Conservation (phyloP, 2,329 filamentous ascomycete genomes). For the Eurotiales sp. region DNA sequence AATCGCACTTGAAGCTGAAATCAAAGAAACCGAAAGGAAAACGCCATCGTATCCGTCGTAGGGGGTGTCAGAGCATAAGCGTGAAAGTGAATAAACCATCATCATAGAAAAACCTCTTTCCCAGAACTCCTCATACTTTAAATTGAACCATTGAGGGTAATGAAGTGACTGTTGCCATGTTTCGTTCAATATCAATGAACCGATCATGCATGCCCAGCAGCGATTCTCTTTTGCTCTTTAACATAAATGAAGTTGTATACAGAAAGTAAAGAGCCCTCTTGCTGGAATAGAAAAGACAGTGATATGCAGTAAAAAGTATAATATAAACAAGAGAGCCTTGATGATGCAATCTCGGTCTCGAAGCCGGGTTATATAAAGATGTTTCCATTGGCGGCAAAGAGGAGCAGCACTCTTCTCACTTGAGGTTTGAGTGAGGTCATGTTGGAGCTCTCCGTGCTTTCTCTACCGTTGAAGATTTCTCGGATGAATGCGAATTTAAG, state of each 20-base stretch:
- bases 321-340: no score
- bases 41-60: conserved; percentile 7
- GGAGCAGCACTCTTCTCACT: no score
- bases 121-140: not conserved
- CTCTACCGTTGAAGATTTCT: not conserved
- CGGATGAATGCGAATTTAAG: not conserved
- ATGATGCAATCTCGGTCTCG: no score
- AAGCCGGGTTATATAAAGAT: no score
- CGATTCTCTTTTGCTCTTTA: no score
- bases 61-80: conserved; percentile 3
- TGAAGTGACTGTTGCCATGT: not conserved
- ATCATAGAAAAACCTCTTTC: not conserved
- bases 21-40: not conserved
- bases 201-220: not conserved
- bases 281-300: not conserved
- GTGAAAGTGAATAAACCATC: no score
- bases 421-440: not conserved
- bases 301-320: not conserved
- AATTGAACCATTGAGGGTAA: no score
- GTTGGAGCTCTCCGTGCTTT: not conserved
- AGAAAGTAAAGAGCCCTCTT: not conserved
- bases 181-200: not conserved
- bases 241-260: not conserved
- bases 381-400: no score
- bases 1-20: no score